These are phyloP conservation scores for Aleurites moluccanus DNA, from an alignment of 441 rosid species.

Conservation along the genomic window DNA sequence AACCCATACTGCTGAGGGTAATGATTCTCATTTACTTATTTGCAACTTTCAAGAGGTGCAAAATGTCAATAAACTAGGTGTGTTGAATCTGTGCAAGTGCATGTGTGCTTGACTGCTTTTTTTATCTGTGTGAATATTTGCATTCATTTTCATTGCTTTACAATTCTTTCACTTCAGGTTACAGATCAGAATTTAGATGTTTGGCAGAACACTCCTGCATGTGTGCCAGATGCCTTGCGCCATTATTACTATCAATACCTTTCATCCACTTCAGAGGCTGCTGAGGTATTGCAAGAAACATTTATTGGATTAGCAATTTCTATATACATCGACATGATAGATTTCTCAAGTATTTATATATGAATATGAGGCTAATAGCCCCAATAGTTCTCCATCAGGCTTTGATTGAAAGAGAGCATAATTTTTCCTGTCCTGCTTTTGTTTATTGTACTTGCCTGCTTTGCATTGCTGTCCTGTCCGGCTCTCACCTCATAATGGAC, in stretches of 20 bases:
- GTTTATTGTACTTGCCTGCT: too few relatives aligned
- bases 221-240: slow-evolving; percentile 88
- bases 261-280: slow-evolving; percentile 90
- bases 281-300: slow-evolving; percentile 60
- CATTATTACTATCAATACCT: slow-evolving; percentile 96
- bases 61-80: not conserved
- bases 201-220: slow-evolving; percentile 83
- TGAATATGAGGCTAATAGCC: not conserved
- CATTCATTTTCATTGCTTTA: slow-evolving; percentile 18
- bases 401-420: slow-evolving; percentile 8
- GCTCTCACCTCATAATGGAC: slow-evolving; percentile 6
- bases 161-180: slow-evolving; percentile 55
- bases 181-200: slow-evolving; percentile 86
- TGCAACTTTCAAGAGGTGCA: not conserved
- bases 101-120: slow-evolving; percentile 2
- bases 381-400: slow-evolving; percentile 9
- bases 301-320: slow-evolving; percentile 20
- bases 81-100: not conserved
- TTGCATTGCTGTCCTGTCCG: too few relatives aligned
- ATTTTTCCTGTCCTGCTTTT: not conserved
- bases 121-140: not conserved
- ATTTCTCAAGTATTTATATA: slow-evolving; percentile 1
- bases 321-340: slow-evolving; percentile 11
- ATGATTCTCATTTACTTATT: not conserved
- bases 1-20: not conserved